Percentiles rank a stretch among this genome's conserved stretches.
Conservation (phyloP, 805 yeast genomes). For the Saccharomycopsis synnaedendra region DNA sequence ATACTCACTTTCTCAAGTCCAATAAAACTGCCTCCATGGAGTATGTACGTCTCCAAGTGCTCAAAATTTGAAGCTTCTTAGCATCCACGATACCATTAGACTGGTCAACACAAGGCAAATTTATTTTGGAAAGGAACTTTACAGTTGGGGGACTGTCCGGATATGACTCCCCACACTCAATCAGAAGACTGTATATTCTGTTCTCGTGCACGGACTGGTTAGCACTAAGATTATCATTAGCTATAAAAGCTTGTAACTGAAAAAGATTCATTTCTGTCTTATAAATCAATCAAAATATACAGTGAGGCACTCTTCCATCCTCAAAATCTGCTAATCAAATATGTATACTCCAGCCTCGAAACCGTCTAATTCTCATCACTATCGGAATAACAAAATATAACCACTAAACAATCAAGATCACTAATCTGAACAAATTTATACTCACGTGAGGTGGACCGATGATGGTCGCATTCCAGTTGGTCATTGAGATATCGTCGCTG, state of each 20-base stretch:
- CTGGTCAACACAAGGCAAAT: constrained; percentile 81
- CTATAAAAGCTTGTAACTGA: too few species aligned
- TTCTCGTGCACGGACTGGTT: constrained; percentile 67
- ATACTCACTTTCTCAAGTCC: constrained; percentile 55
- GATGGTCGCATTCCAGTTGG: constrained; percentile 96
- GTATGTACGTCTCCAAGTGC: constrained; percentile 80
- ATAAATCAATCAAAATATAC: too few species aligned
- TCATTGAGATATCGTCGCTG: constrained; percentile 85
- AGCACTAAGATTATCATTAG: neutral
- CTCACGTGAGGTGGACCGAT: constrained; percentile 83
- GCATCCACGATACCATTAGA: constrained; percentile 44
- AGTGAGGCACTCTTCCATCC: too few species aligned
- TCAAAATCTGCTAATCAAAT: neutral
- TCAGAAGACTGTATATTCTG: constrained; percentile 74
- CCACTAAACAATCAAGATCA: neutral
- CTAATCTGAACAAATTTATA: neutral
- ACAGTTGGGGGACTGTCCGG: constrained; percentile 88
- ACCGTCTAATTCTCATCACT: neutral
- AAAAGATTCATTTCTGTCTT: too few species aligned
- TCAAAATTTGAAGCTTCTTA: constrained; percentile 51
- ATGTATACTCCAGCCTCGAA: neutral
- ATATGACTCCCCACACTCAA: constrained; percentile 73
- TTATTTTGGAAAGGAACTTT: constrained; percentile 70
- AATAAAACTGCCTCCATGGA: constrained; percentile 89
- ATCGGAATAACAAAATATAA: neutral